Percentiles rank a stretch among this genome's conserved stretches.
These are phyloP conservation scores for Globisporangium carolinianum DNA, from an alignment of 352 stramenopile genomes.

Conservation along the genomic window DNA sequence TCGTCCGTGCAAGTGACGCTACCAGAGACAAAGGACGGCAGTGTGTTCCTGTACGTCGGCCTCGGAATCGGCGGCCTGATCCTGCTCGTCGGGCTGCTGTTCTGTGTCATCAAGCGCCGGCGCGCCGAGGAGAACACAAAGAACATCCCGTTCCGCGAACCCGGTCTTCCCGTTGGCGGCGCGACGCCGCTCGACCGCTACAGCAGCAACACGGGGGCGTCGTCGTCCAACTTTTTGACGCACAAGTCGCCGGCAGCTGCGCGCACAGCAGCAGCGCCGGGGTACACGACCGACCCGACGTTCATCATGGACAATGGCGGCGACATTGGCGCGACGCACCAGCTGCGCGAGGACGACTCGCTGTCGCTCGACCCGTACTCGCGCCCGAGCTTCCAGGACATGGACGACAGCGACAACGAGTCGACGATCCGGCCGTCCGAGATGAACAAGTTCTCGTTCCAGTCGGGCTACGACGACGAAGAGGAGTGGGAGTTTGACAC, in stretches of 20 bases:
- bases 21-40: conserved; percentile 32
- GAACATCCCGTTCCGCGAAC: conserved; percentile 70
- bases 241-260: conserved; percentile 44
- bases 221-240: conserved; percentile 60
- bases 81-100: conserved; percentile 52
- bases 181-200: conserved; percentile 22
- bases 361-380: conserved; percentile 71
- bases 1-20: conserved; percentile 57
- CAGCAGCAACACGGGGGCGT: conserved; percentile 48
- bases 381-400: conserved; percentile 61
- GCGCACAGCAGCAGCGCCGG: conserved; percentile 11
- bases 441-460: conserved; percentile 67
- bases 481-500: conserved; percentile 67
- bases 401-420: conserved; percentile 48
- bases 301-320: conserved; percentile 33
- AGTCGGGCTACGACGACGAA: conserved; percentile 66
- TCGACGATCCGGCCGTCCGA: conserved; percentile 46
- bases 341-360: conserved; percentile 29
- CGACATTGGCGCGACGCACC: conserved; percentile 19
- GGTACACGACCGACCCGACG: conserved; percentile 20
- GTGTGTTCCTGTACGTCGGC: conserved; percentile 65
- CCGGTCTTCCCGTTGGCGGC: conserved; percentile 18
- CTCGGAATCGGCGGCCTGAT: conserved; percentile 59
- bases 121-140: conserved; percentile 49
- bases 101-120: conserved; percentile 70